phyloP scores from a whole-genome alignment of 1,284 basidiomycete genomes.

The Leccinum griseonigrum region DNA sequence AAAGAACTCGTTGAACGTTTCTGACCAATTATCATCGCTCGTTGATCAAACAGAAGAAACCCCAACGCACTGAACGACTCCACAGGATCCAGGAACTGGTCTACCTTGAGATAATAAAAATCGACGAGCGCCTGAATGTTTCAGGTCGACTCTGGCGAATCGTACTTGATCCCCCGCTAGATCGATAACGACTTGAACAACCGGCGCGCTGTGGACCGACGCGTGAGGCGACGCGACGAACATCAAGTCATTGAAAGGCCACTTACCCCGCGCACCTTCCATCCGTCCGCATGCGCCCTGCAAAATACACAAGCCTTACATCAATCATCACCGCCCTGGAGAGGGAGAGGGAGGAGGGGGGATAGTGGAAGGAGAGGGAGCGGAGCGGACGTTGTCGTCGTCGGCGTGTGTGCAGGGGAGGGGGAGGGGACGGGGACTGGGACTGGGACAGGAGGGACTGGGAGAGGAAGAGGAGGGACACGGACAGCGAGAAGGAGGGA shows the following conservation, averaged over 20 bases:
- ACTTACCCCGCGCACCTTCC: slow-evolving; percentile 83
- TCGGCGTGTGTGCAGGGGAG: neutral
- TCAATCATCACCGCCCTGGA: neutral
- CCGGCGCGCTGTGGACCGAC: slow-evolving; percentile 53
- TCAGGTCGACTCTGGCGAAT: slow-evolving; percentile 77
- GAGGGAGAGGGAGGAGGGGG: too few species aligned
- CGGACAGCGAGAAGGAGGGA: too few species aligned
- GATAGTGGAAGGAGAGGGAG: too few species aligned
- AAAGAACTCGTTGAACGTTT: slow-evolving; percentile 90
- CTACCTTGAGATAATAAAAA: slow-evolving; percentile 83
- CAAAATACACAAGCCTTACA: neutral
- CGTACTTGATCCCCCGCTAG: slow-evolving; percentile 95
- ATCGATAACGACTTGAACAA: slow-evolving; percentile 88
- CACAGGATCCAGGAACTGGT: slow-evolving; percentile 83
- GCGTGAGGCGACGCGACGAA: neutral
- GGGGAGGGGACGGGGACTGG: too few species aligned
- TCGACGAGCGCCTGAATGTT: slow-evolving; percentile 89
- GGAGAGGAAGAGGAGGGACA: too few species aligned
- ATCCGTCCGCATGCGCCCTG: slow-evolving; percentile 84
- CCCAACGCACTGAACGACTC: slow-evolving; percentile 72
- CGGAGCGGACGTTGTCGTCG: neutral
- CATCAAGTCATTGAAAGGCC: neutral
- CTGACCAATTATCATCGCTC: slow-evolving; percentile 35
- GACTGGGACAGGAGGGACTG: too few species aligned
- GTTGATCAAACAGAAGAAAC: neutral